Evolutionary conservation across 2,329 filamentous ascomycete genomes (phyloP).

Genomic region (Coleophoma cylindrospora): DNA sequence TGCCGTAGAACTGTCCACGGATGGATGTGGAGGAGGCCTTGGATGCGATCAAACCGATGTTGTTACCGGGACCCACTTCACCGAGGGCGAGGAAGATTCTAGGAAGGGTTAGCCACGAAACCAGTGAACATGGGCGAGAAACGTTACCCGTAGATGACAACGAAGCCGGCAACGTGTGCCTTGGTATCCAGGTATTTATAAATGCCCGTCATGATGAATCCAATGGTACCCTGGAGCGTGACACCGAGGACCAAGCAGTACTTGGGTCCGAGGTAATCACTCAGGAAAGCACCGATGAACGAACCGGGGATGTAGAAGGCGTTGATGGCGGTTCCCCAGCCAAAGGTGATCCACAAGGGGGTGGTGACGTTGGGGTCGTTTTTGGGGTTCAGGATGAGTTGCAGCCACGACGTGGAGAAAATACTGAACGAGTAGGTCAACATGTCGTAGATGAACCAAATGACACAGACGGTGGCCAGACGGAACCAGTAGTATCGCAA

Average conservation of each 20-base stretch:
- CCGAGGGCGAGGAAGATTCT: conserved; percentile 70
- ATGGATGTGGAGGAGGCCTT: conserved; percentile 87
- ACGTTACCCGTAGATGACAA: conserved; percentile 60
- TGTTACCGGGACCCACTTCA: conserved; percentile 83
- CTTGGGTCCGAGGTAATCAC: conserved; percentile 74
- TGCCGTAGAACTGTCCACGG: conserved; percentile 71
- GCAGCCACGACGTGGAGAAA: conserved; percentile 73
- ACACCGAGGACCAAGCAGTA: conserved; percentile 70
- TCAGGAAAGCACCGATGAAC: conserved; percentile 68
- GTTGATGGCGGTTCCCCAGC: conserved; percentile 86
- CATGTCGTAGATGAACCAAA: conserved; percentile 83
- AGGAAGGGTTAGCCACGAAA: no score
- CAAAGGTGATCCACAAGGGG: conserved; percentile 72
- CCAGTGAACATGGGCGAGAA: no score
- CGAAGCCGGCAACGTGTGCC: conserved; percentile 66
- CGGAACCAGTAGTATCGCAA: conserved; percentile 69
- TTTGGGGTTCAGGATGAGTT: conserved; percentile 57
- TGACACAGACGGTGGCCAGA: conserved; percentile 62
- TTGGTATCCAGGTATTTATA: conserved; percentile 66
- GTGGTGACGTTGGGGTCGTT: conserved; percentile 28
- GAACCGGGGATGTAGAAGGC: conserved; percentile 85
- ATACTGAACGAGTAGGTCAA: conserved; percentile 81
- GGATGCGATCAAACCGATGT: conserved; percentile 80
- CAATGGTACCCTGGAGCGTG: conserved; percentile 66
- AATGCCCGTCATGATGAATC: conserved; percentile 82